Base-by-base conservation (phyloP, 768 basidiomycete species). In the Coprinopsis cinerea region DNA sequence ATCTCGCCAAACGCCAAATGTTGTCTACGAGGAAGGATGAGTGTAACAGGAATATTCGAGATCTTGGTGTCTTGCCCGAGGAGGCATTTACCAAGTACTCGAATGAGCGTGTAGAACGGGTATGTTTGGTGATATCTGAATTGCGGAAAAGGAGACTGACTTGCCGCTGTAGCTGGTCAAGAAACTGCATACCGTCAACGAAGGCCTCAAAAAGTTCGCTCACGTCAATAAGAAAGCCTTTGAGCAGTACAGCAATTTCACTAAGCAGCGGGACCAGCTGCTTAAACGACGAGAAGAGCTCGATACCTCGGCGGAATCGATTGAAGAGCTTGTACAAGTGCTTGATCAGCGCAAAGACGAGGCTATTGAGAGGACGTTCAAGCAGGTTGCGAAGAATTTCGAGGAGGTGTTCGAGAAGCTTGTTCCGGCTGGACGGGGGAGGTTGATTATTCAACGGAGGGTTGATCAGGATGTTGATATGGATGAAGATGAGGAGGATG, bases 191-290 rank as follows among this genome's bases (percentile, higher is more conserved):
- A 74, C 77, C 13, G 85, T 93, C 53, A 96, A 97, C 61, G 94
- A 98, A 61, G 80, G 82, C 23, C 72, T 99, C 58, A 95, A 96
- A 66, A 95, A 93, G 65, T 99, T 94, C 60, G 90, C 92, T 0
- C 93, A 97, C 62, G 95, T 98, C 54, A 99, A 99, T 75, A 99
- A 99, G 76, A 97, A 98, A 62, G 96, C 95, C 1, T 95, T 95
- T 62, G 96, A 99, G 64, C 95, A 98, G 64, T 98, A 96, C 72
- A 90, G 81, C 64, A 94, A 92, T 63, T 98, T 98, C 65, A 96
- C 94, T 6, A 97, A 95, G 63, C 95, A 98, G 64, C 86, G 94
- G 1, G 94, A 98, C 62, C 88, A 92, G 57, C 79, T 97, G 2
- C 65, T 88, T 36, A 76, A 84, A 52, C 85, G 96, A 3, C 80